Evolutionary conservation across 2,329 filamentous ascomycete genomes (phyloP), one percentile per base, ranked within the genome.

Genomic region (Hysterium pulicare): DNA sequence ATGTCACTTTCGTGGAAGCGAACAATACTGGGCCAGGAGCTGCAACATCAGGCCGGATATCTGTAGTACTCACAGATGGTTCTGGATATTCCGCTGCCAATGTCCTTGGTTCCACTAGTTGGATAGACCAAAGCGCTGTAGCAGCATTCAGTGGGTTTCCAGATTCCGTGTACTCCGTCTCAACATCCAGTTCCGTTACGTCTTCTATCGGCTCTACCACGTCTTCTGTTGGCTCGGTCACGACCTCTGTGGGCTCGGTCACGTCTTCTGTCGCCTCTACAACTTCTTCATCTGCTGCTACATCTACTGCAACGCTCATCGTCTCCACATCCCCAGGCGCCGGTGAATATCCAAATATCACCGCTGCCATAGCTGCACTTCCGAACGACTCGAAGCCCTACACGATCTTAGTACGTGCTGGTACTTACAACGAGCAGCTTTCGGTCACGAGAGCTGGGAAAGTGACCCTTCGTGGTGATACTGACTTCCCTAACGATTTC

Each of bases 331-430:
- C 20, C 6, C 51, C 68, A 2, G 56, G 54, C 2, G 21, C 41
- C 8, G 64, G 64, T 11, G 62, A 73, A 26, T 75, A 70, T 43
- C 50, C 57, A 16, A 70, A 65, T 4, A 63, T 75, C 2, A 62
- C 67, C 3, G 66, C 70, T 11, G 73, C 73, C 5, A 61, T 75
- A 16, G 64, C 62, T 10, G 71, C 71, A 8, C 56, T 76, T 8
- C 69, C 70, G 9, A 67, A 62, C 35, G 67, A 72, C 37, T 59
- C 62, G 28, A 57, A 67, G 23, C 51, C 62, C 9, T 68, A 71
- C 44, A 66, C 62, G 5, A 71, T 73, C 35, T 59, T 61, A 38
- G 64, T 73, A 45, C 57, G 61, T 32, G 53, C 62, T n/a, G 70
- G 70, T 21, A 64, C 62, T 4, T 73, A 72, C 46, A 62, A 53